phyloP scores from a whole-genome alignment of 257 asterid species.

The Mentha longifolia region DNA sequence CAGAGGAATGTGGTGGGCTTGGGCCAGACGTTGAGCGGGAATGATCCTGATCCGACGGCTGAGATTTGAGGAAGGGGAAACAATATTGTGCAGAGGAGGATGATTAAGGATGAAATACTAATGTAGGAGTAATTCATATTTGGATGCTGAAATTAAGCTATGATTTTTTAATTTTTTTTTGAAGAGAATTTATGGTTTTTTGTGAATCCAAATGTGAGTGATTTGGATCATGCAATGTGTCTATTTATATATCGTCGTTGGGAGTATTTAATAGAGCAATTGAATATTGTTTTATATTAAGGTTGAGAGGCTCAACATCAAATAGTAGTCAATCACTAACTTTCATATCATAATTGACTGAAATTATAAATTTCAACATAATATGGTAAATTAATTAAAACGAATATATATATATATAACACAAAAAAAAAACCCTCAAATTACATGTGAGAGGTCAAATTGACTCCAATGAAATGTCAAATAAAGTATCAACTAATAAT shows the following conservation, averaged over 20 bases:
- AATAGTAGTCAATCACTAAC: background rate
- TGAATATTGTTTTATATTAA: background rate
- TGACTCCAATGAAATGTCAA: background rate
- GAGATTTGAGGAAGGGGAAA: constrained; percentile 39
- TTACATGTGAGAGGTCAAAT: background rate
- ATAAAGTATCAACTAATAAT: background rate
- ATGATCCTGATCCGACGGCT: constrained; percentile 43
- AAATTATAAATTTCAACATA: no score
- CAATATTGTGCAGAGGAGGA: constrained; percentile 23
- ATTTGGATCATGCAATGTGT: background rate
- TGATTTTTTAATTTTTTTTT: no score
- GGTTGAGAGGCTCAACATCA: background rate
- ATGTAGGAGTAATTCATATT: constrained; percentile 12
- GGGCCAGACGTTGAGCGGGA: constrained; percentile 88
- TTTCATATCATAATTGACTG: background rate
- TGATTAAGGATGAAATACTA: constrained; percentile 11
- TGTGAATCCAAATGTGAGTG: background rate
- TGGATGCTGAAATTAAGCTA: background rate
- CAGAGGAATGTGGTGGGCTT: constrained; percentile 73
- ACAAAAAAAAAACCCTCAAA: background rate
- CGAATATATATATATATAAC: no score
- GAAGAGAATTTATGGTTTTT: background rate
- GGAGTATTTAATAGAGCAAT: no score
- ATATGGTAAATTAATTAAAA: no score
- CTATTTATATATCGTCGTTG: constrained; percentile 27